Base-by-base conservation (phyloP, 2,329 filamentous ascomycete species). In the Fusarium denticulatum region DNA sequence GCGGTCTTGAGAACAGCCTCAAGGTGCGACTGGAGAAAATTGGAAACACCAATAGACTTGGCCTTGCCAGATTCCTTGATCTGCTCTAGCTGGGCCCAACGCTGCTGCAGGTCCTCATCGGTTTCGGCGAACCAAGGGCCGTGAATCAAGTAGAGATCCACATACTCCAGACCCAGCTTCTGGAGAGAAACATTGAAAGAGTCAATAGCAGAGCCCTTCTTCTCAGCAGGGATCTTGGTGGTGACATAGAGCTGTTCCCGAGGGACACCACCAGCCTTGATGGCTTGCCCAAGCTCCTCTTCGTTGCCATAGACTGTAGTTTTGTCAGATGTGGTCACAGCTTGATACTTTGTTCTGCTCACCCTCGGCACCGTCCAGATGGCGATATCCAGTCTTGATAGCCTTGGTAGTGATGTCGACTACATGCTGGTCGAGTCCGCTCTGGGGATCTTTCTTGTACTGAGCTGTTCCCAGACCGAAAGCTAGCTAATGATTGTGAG, bases 341-440 rank as follows among this genome's bases (percentile, higher is more conserved):
- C 18, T 26, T 12, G 8, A 9, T 18, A 12, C 10, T 22, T 13
- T 6, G 14, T n/a, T 20, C 13, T 22, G 72, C 82, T 64, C 79
- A 91, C 91, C 83, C 84, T 95, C 91, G 26, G 93, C 93, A 47
- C 93, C 90, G 80, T 96, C 93, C 7, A 95, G 85, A 78, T 95
- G 93, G 65, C 87, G 86, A 80, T 91, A 95, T 30, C 92, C 93
- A n/a, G 89, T 81, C 61, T 88, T 87, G 76, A 94, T 91, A 37
- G 93, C 93, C 72, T 83, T 86, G 64, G 92, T 88, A 46, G 87
- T 86, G 59, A 83, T 72, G 30, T 85, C 81, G 50, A 87, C 79
- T 55, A 87, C 82, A 10, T 86, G 84, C 63, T 90, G 82, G 73
- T 94, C 90, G 46, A 91, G 83, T 52, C 86, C 83, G 53, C 80